Percentiles rank a stretch among this genome's conserved stretches.
phyloP scores from a whole-genome alignment of 163 green algal genomes.

The Chlamydomonas reinhardtii region DNA sequence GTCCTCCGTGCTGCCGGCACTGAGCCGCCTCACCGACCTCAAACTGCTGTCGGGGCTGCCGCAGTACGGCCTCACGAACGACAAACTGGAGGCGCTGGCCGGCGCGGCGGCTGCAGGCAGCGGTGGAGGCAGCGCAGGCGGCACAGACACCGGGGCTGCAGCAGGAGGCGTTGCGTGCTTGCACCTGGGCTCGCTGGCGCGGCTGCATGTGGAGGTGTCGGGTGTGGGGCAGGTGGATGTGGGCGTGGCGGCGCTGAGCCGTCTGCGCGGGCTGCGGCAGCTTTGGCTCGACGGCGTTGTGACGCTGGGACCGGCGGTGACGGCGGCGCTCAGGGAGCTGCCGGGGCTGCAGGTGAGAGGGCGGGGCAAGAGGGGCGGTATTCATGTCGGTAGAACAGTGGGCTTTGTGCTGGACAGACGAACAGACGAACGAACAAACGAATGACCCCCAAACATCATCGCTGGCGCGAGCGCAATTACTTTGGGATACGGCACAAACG shows the following conservation, averaged over 20 bases:
- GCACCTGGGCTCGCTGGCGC: neutral
- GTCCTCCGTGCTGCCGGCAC: constrained; percentile 3
- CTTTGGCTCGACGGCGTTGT: constrained; percentile 33
- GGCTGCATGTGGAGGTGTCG: constrained; percentile 38
- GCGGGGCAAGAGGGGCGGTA: neutral
- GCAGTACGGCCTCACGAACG: constrained; percentile 10
- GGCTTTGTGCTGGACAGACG: no score
- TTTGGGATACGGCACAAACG: no score
- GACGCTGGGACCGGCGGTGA: neutral
- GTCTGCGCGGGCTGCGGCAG: neutral
- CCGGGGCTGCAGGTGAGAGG: constrained; percentile 20
- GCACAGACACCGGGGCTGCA: no score
- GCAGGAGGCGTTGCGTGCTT: no score
- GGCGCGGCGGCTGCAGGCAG: neutral
- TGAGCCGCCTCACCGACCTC: constrained; percentile 21
- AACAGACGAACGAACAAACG: no score
- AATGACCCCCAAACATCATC: no score
- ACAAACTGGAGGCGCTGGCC: constrained; percentile 36
- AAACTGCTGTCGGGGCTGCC: constrained; percentile 39
- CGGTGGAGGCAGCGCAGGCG: no score
- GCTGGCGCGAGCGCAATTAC: no score
- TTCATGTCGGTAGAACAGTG: no score
- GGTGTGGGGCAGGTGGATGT: constrained; percentile 13
- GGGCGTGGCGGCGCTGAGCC: constrained; percentile 26
- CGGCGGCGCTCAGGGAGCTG: constrained; percentile 4